Percentiles rank a stretch among this genome's conserved stretches.
These are phyloP conservation scores for Zanthoxylum bungeanum DNA, from an alignment of 345 rosid species.

Conservation along the genomic window DNA sequence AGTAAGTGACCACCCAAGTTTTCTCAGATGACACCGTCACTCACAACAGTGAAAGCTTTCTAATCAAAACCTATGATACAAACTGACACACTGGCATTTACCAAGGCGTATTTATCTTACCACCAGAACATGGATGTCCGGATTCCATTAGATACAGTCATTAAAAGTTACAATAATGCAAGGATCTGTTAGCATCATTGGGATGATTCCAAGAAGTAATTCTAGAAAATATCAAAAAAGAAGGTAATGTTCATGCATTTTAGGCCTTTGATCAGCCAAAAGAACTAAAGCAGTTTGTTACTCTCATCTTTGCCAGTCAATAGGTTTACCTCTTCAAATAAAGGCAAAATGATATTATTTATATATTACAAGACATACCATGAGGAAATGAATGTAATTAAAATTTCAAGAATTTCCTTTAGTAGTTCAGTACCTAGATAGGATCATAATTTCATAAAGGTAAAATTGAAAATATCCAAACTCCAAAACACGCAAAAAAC, in stretches of 20 bases:
- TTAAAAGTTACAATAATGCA: not conserved
- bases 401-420: not conserved
- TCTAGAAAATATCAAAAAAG: not conserved
- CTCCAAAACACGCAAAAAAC: not conserved
- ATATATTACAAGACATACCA: not conserved
- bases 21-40: not conserved
- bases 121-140: not conserved
- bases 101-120: not conserved
- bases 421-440: too few species aligned
- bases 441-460: not conserved
- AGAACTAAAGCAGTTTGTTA: slow-evolving; percentile 3
- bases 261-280: not conserved
- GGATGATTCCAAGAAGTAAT: not conserved
- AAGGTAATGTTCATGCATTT: not conserved
- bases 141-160: not conserved
- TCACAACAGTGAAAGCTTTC: not conserved
- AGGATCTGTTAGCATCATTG: not conserved
- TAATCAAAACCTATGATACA: not conserved
- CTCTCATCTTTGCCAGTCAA: not conserved
- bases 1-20: not conserved
- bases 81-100: not conserved
- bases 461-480: not conserved
- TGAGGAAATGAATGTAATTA: too few species aligned
- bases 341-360: not conserved
- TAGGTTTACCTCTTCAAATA: not conserved